These are phyloP conservation scores for Didymella segeticola DNA, from an alignment of 2,329 filamentous ascomycete genomes.

Conservation along the genomic window DNA sequence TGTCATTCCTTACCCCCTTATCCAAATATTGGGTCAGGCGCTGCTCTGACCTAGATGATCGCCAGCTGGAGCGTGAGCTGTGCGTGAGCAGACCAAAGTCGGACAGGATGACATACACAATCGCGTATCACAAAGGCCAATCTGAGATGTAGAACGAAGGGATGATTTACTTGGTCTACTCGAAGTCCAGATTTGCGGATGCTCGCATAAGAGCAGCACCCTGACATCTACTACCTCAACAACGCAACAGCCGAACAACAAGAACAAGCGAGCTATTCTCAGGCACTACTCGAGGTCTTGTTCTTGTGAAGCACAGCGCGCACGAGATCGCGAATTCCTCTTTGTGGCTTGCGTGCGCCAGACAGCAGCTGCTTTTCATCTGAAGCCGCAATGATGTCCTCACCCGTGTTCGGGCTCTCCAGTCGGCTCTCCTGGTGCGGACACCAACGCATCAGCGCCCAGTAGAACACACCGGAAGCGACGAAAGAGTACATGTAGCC, in stretches of 20 bases:
- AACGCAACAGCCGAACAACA: too few species aligned
- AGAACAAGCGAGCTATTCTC: not conserved
- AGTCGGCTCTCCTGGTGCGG: slow-evolving; percentile 83
- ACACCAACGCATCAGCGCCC: slow-evolving; percentile 40
- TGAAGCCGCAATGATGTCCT: slow-evolving; percentile 58
- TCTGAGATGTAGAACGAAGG: too few species aligned
- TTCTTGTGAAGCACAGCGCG: not conserved
- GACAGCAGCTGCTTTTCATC: slow-evolving; percentile 34
- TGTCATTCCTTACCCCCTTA: slow-evolving; percentile 23
- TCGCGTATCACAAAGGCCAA: too few species aligned
- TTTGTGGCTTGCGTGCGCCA: slow-evolving; percentile 13
- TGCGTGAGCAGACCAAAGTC: too few species aligned
- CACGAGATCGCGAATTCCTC: slow-evolving; percentile 6
- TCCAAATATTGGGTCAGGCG: not conserved
- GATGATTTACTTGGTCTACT: too few species aligned
- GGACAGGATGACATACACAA: too few species aligned
- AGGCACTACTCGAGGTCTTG: not conserved
- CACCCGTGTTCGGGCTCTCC: slow-evolving; percentile 73
- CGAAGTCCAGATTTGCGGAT: too few species aligned
- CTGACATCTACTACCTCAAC: too few species aligned
- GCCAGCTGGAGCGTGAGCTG: too few species aligned
- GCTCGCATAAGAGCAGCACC: too few species aligned
- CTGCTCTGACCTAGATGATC: not conserved
- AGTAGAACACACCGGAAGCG: slow-evolving; percentile 46
- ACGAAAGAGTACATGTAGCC: slow-evolving; percentile 49